Percentiles rank a stretch among this genome's conserved stretches.
phyloP scores from a whole-genome alignment of 2,329 filamentous ascomycete species.

The Penicillium fuscoglaucum region DNA sequence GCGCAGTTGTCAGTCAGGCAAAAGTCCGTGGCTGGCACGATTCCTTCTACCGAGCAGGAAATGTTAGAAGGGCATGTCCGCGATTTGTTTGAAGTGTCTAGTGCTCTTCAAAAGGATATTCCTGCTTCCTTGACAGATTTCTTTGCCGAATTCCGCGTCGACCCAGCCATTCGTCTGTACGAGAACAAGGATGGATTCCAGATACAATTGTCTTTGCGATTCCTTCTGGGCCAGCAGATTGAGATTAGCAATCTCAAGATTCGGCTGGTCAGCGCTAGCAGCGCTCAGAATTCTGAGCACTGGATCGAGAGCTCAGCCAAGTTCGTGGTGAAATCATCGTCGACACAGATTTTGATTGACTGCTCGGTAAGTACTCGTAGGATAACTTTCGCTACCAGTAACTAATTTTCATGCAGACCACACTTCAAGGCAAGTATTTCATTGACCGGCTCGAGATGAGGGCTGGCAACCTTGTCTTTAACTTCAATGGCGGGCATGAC shows the following conservation, averaged over 20 bases:
- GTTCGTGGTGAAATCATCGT: constrained; percentile 56
- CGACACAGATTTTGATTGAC: constrained; percentile 53
- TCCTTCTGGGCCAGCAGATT: constrained; percentile 70
- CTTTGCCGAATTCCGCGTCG: constrained; percentile 68
- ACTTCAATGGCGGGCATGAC: constrained; percentile 31
- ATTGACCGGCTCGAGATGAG: constrained; percentile 69
- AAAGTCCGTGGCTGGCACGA: constrained; percentile 33
- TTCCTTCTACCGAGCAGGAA: constrained; percentile 32
- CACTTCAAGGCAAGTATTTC: constrained; percentile 67
- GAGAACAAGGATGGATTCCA: constrained; percentile 73
- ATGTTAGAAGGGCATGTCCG: constrained; percentile 39
- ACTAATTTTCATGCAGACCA: constrained; percentile 29
- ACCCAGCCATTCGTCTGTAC: constrained; percentile 68
- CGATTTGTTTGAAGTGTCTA: constrained; percentile 50
- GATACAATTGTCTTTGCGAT: constrained; percentile 66
- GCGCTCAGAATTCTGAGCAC: constrained; percentile 61
- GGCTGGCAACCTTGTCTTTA: constrained; percentile 43
- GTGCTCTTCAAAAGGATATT: constrained; percentile 59
- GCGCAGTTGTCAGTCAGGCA: constrained; percentile 33
- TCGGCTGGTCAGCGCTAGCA: constrained; percentile 56
- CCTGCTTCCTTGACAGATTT: constrained; percentile 70
- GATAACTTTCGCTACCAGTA: background rate
- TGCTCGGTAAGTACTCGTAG: constrained; percentile 41
- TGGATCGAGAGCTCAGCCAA: constrained; percentile 57
- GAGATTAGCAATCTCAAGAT: constrained; percentile 65